Percentiles rank a stretch among this genome's conserved stretches.
Conservation (phyloP, 2,329 filamentous ascomycete species). For the Colletotrichum lentis region DNA sequence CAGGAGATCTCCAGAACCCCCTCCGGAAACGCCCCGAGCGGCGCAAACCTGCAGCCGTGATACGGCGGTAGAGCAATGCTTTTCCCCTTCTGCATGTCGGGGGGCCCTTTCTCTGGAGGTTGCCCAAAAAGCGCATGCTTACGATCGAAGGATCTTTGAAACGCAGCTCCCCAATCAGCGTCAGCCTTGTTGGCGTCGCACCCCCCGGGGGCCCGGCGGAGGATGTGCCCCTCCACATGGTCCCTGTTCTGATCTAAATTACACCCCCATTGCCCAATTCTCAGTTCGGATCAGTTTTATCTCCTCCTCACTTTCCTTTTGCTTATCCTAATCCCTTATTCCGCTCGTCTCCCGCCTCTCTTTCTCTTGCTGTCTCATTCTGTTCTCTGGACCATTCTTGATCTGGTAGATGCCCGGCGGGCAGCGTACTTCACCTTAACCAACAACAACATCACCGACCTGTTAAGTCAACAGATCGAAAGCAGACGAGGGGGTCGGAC, state of each 20-base stretch:
- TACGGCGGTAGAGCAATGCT: conserved; percentile 20
- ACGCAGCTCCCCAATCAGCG: conserved; percentile 29
- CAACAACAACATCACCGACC: neutral
- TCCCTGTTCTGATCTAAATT: conserved; percentile 35
- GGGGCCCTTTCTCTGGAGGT: neutral
- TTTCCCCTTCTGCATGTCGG: conserved; percentile 4
- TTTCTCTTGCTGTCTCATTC: conserved; percentile 8
- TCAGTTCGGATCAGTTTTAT: neutral
- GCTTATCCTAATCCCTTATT: neutral
- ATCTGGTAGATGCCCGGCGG: neutral
- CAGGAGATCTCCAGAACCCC: conserved; percentile 23
- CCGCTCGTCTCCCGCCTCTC: neutral
- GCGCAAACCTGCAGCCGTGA: conserved; percentile 16
- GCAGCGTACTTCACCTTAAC: neutral
- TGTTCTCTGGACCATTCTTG: conserved; percentile 1
- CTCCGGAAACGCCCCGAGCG: conserved; percentile 29
- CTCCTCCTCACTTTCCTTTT: conserved; percentile 8
- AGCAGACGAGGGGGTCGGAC: neutral
- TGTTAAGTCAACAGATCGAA: neutral
- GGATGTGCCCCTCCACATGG: conserved; percentile 14
- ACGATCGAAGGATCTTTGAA: conserved; percentile 32
- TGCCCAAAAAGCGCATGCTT: conserved; percentile 20
- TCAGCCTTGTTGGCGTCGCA: conserved; percentile 25
- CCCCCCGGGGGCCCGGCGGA: conserved; percentile 13
- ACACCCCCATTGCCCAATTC: conserved; percentile 31